Conservation (phyloP, 1,284 basidiomycete genomes). For the Sanghuangporus sanghuang region DNA sequence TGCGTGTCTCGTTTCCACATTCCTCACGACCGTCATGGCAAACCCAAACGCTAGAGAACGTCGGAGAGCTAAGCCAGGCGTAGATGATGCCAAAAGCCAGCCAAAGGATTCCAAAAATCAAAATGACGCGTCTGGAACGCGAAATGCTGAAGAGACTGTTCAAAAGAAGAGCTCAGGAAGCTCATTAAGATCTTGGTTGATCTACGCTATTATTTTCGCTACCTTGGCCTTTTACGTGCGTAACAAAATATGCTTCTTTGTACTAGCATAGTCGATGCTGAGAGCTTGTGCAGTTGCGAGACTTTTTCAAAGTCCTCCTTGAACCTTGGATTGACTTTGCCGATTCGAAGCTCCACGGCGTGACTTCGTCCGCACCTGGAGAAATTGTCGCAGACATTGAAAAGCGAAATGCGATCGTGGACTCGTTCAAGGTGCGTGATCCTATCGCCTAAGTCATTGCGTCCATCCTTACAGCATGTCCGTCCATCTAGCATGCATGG, state of each 20-base stretch:
- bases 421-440: conserved; percentile 68
- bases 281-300: background rate
- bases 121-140: background rate
- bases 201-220: background rate
- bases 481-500: conserved; percentile 65
- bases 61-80: background rate
- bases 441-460: background rate
- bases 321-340: conserved; percentile 19
- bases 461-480: background rate
- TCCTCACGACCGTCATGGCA: conserved; percentile 2
- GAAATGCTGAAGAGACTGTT: too few relatives aligned
- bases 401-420: conserved; percentile 65
- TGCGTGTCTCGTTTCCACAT: background rate
- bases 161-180: background rate
- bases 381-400: conserved; percentile 49
- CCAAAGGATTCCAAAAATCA: background rate
- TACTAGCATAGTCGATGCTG: background rate
- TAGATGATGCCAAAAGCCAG: background rate
- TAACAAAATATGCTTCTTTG: background rate
- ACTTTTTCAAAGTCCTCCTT: conserved; percentile 15
- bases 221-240: background rate
- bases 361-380: conserved; percentile 16
- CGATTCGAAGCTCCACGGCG: conserved; percentile 20
- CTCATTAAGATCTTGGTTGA: conserved; percentile 15
- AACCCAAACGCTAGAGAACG: background rate